Evolutionary conservation across 1,284 basidiomycete species (phyloP).

Genomic region (Ceratobasidium papillatum): DNA sequence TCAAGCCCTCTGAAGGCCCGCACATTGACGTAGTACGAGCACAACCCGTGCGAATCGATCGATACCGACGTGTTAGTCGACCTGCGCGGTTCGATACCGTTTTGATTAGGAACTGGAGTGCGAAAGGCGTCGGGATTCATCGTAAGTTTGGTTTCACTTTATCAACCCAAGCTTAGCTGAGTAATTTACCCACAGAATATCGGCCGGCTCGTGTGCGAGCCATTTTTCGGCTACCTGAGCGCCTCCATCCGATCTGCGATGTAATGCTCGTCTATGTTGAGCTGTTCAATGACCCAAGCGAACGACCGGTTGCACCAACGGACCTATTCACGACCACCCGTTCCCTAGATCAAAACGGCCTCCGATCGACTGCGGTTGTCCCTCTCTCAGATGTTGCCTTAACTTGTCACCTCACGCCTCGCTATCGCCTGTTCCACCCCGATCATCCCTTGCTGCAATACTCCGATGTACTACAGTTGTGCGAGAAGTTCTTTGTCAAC

Average conservation of each 20-base stretch:
- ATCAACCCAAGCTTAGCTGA: neutral
- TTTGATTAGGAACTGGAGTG: neutral
- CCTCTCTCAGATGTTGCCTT: neutral
- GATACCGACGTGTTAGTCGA: neutral
- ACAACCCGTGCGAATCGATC: neutral
- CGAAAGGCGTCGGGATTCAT: neutral
- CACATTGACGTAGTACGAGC: conserved; percentile 1
- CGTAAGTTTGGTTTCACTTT: neutral
- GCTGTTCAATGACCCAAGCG: neutral
- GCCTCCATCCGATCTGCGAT: neutral
- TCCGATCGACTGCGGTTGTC: neutral
- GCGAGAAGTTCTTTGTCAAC: conserved; percentile 9
- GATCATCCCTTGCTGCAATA: neutral
- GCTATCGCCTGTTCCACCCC: neutral
- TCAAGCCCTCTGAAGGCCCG: conserved; percentile 2
- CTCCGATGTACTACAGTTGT: neutral
- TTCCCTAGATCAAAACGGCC: neutral
- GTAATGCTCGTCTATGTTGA: neutral
- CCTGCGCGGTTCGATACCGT: conserved; percentile 10
- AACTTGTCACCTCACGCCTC: neutral
- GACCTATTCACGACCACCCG: neutral
- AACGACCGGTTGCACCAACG: neutral
- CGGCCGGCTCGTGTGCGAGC: neutral
- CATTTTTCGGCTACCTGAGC: neutral
- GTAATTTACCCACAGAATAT: neutral